These are phyloP conservation scores for Vitis labrusca DNA, from an alignment of 164 flowering plant species.

Conservation along the genomic window DNA sequence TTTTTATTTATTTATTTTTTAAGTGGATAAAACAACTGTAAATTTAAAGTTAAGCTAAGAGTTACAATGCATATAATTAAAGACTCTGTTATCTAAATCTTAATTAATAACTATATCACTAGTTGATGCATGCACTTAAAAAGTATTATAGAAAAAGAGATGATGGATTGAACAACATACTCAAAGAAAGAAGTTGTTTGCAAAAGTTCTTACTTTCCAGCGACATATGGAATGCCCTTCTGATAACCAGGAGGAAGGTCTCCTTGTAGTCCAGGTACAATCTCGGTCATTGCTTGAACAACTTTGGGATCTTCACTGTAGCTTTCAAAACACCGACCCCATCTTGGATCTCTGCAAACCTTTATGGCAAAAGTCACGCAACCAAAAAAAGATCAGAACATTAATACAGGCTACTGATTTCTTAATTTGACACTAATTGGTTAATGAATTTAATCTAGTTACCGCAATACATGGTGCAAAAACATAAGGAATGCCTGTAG, in stretches of 20 bases:
- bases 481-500: constrained; percentile 29
- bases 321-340: constrained; percentile 36
- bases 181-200: too few relatives aligned
- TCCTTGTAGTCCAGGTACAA: constrained; percentile 30
- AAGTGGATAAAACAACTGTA: too few relatives aligned
- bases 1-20: too few relatives aligned
- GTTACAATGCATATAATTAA: too few relatives aligned
- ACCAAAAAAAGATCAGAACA: neutral
- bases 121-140: too few relatives aligned
- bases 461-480: constrained; percentile 37
- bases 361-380: neutral
- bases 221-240: constrained; percentile 28
- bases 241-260: constrained; percentile 13
- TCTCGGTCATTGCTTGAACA: constrained; percentile 30
- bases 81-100: too few relatives aligned
- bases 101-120: too few relatives aligned
- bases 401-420: neutral
- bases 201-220: constrained; percentile 25
- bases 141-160: too few relatives aligned
- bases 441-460: neutral
- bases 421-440: neutral
- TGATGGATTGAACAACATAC: too few relatives aligned
- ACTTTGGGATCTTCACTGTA: constrained; percentile 30
- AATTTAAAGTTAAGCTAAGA: too few relatives aligned
- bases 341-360: constrained; percentile 39